Percentiles rank a stretch among this genome's conserved stretches.
These are phyloP conservation scores for Hydrangea macrophylla DNA, from an alignment of 148 eudicot genomes.

Conservation along the genomic window DNA sequence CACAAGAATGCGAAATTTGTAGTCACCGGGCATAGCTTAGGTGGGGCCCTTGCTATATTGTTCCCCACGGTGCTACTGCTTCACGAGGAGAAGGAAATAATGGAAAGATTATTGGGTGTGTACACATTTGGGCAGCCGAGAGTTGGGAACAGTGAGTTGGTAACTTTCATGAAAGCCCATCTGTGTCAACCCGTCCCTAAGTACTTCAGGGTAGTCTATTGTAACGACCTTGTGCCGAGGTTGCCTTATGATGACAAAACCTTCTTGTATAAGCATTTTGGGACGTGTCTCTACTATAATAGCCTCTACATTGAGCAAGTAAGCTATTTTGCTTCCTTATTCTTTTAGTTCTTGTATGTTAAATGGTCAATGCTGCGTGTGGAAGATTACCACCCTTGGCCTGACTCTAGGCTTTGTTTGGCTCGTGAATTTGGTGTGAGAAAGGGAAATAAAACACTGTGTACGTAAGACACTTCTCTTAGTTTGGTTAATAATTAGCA, in stretches of 20 bases:
- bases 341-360: neutral
- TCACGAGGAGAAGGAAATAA: constrained; percentile 38
- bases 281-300: constrained; percentile 47
- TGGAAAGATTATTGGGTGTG: constrained; percentile 37
- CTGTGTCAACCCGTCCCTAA: constrained; percentile 23
- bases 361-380: too few species aligned
- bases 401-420: neutral
- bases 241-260: constrained; percentile 54
- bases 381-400: neutral
- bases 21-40: constrained; percentile 56
- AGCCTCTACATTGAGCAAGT: constrained; percentile 48
- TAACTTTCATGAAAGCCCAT: constrained; percentile 38
- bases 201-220: constrained; percentile 53
- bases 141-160: constrained; percentile 44
- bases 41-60: constrained; percentile 57
- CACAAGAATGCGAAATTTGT: constrained; percentile 50
- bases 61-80: constrained; percentile 45
- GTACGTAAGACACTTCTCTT: too few species aligned
- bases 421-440: too few species aligned
- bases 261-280: constrained; percentile 59
- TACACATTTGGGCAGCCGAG: constrained; percentile 58
- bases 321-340: constrained; percentile 6
- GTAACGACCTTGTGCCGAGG: constrained; percentile 61
- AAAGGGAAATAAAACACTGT: too few species aligned
- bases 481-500: too few species aligned